Conservation (phyloP, 2,329 filamentous ascomycete species). For the Pseudofabraea citricarpa region DNA sequence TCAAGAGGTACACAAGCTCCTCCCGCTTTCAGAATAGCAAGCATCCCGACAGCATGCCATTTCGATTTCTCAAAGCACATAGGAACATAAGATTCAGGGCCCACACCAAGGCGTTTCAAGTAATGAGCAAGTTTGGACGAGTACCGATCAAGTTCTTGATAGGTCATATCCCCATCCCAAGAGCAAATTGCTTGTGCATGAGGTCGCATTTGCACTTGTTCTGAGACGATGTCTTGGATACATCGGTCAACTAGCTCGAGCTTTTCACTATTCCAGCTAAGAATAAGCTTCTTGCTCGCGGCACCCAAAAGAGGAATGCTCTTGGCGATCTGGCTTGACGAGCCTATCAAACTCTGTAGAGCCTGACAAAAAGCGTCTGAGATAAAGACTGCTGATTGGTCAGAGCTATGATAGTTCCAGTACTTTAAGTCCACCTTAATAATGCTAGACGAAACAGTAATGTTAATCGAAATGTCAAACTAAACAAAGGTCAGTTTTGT, state of each 20-base stretch:
- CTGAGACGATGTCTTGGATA: background rate
- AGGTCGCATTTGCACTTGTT: background rate
- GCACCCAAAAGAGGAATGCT: background rate
- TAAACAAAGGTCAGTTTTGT: too few relatives aligned
- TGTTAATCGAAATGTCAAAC: constrained; percentile 4
- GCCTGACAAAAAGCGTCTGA: background rate
- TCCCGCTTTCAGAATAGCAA: background rate
- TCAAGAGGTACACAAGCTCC: background rate
- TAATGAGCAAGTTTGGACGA: background rate
- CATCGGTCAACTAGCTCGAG: background rate
- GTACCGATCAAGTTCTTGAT: background rate
- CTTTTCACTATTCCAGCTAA: background rate
- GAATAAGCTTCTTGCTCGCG: background rate
- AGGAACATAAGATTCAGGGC: background rate
- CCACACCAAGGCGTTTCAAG: background rate
- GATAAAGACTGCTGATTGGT: background rate
- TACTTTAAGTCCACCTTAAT: constrained; percentile 1
- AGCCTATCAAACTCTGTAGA: background rate
- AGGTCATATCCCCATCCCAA: background rate
- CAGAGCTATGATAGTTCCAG: background rate
- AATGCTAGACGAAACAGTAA: background rate
- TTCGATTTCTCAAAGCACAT: background rate
- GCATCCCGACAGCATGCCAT: background rate
- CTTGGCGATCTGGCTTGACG: background rate
- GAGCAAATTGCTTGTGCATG: background rate